A percentile compares a stretch with the other conserved stretches of the same genome.
Conservation (phyloP, 768 basidiomycete species). For the Hygrophoropsis aurantiaca region DNA sequence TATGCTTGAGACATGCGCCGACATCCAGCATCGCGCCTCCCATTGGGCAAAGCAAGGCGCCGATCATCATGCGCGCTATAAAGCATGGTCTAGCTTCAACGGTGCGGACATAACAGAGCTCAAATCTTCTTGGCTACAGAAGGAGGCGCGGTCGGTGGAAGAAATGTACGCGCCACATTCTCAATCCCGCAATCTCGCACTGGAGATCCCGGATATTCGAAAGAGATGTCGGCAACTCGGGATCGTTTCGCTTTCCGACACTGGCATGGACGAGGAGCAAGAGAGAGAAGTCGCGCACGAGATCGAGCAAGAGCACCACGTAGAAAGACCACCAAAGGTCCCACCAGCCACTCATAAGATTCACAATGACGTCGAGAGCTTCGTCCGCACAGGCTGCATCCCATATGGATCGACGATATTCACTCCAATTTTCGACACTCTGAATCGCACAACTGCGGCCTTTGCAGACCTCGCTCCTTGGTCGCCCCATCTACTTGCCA, state of each 20-base stretch:
- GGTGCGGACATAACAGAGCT: neutral
- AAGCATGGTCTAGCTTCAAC: constrained; percentile 15
- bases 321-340: constrained; percentile 34
- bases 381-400: constrained; percentile 31
- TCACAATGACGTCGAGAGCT: constrained; percentile 14
- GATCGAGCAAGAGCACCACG: constrained; percentile 40
- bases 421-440: constrained; percentile 10
- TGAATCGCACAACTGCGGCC: constrained; percentile 6
- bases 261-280: constrained; percentile 45
- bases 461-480: constrained; percentile 20
- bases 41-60: constrained; percentile 43
- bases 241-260: constrained; percentile 11
- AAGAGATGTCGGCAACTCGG: constrained; percentile 17
- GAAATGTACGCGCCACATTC: constrained; percentile 27
- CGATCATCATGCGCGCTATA: constrained; percentile 16
- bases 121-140: constrained; percentile 35
- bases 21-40: constrained; percentile 39
- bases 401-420: constrained; percentile 16
- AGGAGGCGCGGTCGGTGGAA: constrained; percentile 38
- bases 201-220: constrained; percentile 7
- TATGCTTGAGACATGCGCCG: constrained; percentile 42
- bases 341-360: constrained; percentile 20
- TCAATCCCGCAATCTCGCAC: neutral
- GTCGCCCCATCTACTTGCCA: constrained; percentile 14
- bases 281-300: constrained; percentile 50